Base-by-base conservation (phyloP, 1,139 yeast genomes). In the Saccharomyces hybrid region DNA sequence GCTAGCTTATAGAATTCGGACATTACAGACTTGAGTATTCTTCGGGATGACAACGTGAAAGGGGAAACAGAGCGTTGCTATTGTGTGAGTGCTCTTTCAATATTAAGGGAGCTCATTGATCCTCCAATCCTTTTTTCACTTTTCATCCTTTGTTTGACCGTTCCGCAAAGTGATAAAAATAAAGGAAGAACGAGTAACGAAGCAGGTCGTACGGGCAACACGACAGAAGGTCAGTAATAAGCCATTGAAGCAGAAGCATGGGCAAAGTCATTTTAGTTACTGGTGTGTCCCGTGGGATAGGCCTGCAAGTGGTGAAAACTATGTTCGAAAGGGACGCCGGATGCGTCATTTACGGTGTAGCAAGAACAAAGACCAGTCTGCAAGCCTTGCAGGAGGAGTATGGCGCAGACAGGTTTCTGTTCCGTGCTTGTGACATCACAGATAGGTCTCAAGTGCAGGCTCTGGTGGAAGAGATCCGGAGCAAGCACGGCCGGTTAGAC, bases 281-380 rank as follows among this genome's bases (percentile, higher is more conserved):
- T 2, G 93, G 93, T n/a, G 89, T 86, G 44, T 83, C 88, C 6
- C 77, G 58, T 75, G 97, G 97, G 3, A 84, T 90, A 65, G 97
- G 96, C 19, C 50, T 77, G 28, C 77, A 91, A 2, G 81, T 86
- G 61, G 89, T 86, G 7, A 76, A 78, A 42, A 67, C 75, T 5
- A 69, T 85, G 38, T 73, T 88, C 5, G 66, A 71, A 4, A 58
- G 73, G 0, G 65, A 70, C n/a, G 73, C 82, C 34, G 75, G 73
- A 49, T 79, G 83, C 7, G 78, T 85, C 32, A 87, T 88, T 6
- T 79, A 88, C 27, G 93, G 90, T 0, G 79, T 88, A 42, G 93
- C 97, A 0, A 78, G 97, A 59, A 75, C 87, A 5, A 75, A 74
- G 49, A 73, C 70, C 0, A 74, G 78, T 6, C 71, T 87, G 54